phyloP scores from a whole-genome alignment of 495 filamentous ascomycete species.

The Cercophora samala region DNA sequence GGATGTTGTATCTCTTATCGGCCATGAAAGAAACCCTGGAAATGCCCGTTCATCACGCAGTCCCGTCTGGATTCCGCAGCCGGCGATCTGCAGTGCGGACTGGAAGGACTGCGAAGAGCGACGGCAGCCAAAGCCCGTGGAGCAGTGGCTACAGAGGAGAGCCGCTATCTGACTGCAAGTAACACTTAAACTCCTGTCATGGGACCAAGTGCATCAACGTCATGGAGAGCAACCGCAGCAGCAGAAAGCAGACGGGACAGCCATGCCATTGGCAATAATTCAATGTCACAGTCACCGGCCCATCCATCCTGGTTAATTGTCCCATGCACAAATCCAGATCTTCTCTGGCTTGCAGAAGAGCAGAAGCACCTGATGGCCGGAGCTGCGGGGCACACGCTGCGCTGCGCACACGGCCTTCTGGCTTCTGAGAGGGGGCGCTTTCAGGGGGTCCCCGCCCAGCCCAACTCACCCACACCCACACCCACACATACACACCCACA shows the following conservation, averaged over 20 bases:
- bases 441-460: conserved; percentile 5
- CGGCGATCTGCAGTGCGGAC: conserved; percentile 23
- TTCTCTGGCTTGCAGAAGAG: conserved; percentile 13
- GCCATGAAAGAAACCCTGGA: conserved; percentile 13
- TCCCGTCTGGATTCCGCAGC: conserved; percentile 21
- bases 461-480: neutral
- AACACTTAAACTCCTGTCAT: conserved; percentile 28
- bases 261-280: conserved; percentile 28
- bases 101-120: conserved; percentile 26
- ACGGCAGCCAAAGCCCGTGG: conserved; percentile 18
- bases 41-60: conserved; percentile 29
- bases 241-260: conserved; percentile 20
- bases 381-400: conserved; percentile 14
- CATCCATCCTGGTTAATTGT: conserved; percentile 30
- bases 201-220: conserved; percentile 16
- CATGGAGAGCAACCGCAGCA: conserved; percentile 8
- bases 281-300: conserved; percentile 26
- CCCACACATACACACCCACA: too few relatives aligned
- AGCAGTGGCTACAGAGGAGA: conserved; percentile 16
- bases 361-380: conserved; percentile 12
- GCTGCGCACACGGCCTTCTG: conserved; percentile 5
- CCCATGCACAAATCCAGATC: conserved; percentile 22
- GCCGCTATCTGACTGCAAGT: conserved; percentile 25
- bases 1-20: conserved; percentile 25
- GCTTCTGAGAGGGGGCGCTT: neutral